These are phyloP conservation scores for Trichomonas vaginalis DNA, from an alignment of 208 protist genomes.

Conservation along the genomic window DNA sequence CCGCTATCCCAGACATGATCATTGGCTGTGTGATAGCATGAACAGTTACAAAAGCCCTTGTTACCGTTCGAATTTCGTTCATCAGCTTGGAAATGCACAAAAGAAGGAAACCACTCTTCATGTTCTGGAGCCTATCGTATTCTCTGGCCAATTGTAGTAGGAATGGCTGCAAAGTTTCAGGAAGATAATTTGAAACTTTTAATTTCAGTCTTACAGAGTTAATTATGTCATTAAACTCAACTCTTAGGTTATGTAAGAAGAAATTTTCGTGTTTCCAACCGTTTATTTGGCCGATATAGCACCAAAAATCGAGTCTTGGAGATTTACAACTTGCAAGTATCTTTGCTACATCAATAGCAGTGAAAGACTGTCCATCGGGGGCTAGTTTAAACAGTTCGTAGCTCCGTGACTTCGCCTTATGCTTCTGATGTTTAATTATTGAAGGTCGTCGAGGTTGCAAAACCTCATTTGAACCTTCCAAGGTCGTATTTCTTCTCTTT, in stretches of 20 bases:
- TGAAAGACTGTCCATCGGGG: not conserved
- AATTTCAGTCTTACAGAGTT: not conserved
- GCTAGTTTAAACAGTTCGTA: not conserved
- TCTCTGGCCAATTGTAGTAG: not conserved
- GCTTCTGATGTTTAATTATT: not conserved
- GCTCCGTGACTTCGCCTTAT: not conserved
- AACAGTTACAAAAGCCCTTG: not conserved
- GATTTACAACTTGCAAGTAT: not conserved
- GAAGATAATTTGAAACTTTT: not conserved
- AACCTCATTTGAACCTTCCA: not conserved
- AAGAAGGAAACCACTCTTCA: not conserved
- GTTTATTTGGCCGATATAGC: not conserved
- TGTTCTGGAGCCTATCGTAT: not conserved
- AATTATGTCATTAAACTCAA: not conserved
- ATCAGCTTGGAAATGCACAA: not conserved
- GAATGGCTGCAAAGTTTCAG: not conserved
- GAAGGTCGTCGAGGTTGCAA: not conserved
- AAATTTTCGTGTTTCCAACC: not conserved
- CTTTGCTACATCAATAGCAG: not conserved
- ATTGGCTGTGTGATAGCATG: not conserved
- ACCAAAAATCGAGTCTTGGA: not conserved
- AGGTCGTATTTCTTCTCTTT: not conserved
- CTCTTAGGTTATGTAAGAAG: not conserved
- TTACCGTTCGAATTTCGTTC: not conserved
- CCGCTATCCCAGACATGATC: not conserved